A percentile compares a stretch with the other conserved stretches of the same genome.
phyloP scores from a whole-genome alignment of 148 eudicot species.

The Silene latifolia region DNA sequence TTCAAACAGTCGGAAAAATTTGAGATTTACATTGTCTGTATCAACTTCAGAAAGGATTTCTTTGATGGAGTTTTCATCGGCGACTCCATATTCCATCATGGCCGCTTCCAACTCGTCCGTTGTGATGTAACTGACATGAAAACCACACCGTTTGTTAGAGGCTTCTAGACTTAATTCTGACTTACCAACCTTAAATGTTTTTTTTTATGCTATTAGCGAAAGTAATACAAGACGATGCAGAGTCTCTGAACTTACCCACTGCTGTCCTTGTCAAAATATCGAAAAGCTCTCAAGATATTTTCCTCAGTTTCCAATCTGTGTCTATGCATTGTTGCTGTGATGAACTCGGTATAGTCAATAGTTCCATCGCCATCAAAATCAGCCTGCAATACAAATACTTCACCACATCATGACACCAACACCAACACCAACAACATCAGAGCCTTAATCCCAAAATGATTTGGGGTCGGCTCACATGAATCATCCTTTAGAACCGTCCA shows the following conservation, averaged over 20 bases:
- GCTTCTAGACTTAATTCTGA: too few relatives aligned
- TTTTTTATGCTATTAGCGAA: too few relatives aligned
- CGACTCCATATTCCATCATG: constrained; percentile 79
- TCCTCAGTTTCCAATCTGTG: constrained; percentile 81
- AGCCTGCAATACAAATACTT: constrained; percentile 18
- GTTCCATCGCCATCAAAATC: constrained; percentile 90
- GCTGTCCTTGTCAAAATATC: constrained; percentile 71
- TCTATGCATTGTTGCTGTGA: constrained; percentile 87
- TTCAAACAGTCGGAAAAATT: background rate
- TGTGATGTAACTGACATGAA: constrained; percentile 56
- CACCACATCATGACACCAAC: constrained; percentile 12
- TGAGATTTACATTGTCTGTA: constrained; percentile 64
- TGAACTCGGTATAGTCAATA: constrained; percentile 80
- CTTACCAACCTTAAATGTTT: too few relatives aligned
- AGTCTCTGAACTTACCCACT: constrained; percentile 62
- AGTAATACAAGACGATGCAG: background rate
- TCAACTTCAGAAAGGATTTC: constrained; percentile 89
- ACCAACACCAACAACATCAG: too few relatives aligned
- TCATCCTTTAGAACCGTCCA: too few relatives aligned
- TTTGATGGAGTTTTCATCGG: constrained; percentile 62
- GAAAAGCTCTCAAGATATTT: constrained; percentile 76
- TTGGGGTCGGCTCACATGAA: too few relatives aligned
- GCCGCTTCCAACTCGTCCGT: constrained; percentile 77
- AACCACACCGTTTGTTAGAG: background rate
- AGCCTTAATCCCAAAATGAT: too few relatives aligned